Evolutionary conservation across 306 rosid genomes (phyloP).

Genomic region (Dryas drummondii): DNA sequence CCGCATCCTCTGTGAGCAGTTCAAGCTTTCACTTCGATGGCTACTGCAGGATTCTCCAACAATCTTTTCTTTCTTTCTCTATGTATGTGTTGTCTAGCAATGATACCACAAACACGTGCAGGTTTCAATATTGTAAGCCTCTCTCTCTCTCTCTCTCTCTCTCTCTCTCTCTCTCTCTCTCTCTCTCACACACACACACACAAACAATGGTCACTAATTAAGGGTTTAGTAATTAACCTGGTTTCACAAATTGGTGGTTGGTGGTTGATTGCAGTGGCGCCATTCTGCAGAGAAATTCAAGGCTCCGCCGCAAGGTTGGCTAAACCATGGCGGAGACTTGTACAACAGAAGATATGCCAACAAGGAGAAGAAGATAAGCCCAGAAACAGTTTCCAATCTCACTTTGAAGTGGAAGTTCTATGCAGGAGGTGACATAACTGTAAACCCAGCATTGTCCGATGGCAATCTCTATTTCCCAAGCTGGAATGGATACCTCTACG

Average conservation of each 20-base stretch:
- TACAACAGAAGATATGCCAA: constrained; percentile 58
- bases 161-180: constrained; percentile 1
- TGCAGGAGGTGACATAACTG: constrained; percentile 55
- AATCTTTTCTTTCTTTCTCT: neutral
- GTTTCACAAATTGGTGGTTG: neutral
- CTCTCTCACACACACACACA: neutral
- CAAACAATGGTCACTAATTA: neutral
- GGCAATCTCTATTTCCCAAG: constrained; percentile 54
- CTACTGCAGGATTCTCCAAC: constrained; percentile 4
- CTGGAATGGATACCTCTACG: constrained; percentile 60
- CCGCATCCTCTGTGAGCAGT: neutral
- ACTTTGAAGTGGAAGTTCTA: constrained; percentile 52
- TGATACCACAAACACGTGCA: neutral
- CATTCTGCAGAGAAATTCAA: constrained; percentile 7
- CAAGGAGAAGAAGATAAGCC: constrained; percentile 52
- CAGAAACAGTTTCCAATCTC: constrained; percentile 30
- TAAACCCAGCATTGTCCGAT: constrained; percentile 49
- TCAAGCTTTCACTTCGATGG: constrained; percentile 26
- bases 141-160: neutral
- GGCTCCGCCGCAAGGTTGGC: constrained; percentile 36
- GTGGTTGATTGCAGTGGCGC: constrained; percentile 8
- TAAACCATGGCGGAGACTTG: constrained; percentile 65
- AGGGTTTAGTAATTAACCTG: neutral
- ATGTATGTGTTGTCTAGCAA: neutral
- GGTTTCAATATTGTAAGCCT: constrained; percentile 15